Conservation (phyloP, 2,329 filamentous ascomycete species). For the Nemania sp. region DNA sequence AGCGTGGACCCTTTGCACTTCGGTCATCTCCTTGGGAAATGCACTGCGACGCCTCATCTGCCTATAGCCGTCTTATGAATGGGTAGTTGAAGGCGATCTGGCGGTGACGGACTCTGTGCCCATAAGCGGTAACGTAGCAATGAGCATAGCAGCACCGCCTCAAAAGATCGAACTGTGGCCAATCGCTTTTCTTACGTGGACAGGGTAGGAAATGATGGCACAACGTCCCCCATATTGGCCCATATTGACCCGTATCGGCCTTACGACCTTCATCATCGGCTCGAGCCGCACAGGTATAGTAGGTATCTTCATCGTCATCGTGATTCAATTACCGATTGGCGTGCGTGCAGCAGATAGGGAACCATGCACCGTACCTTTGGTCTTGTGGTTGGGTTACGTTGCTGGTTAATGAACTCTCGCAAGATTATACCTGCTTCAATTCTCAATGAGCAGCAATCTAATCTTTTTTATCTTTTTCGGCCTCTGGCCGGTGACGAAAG, state of each 20-base stretch:
- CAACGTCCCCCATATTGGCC: conserved; percentile 21
- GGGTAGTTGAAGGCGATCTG: conserved; percentile 41
- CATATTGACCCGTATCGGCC: conserved; percentile 25
- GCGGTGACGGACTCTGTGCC: conserved; percentile 40
- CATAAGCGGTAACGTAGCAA: conserved; percentile 41
- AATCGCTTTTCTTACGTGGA: conserved; percentile 24
- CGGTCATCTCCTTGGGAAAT: conserved; percentile 40
- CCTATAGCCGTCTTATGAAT: conserved; percentile 27
- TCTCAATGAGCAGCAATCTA: not conserved
- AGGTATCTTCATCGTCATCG: conserved; percentile 12
- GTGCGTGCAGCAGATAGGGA: not conserved
- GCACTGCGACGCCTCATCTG: conserved; percentile 30
- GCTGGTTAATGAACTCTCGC: not conserved
- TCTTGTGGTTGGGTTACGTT: conserved; percentile 1
- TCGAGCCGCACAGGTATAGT: conserved; percentile 18
- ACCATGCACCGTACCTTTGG: conserved; percentile 5
- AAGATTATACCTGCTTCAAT: conserved; percentile 5
- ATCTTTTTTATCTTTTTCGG: not conserved
- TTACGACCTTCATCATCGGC: conserved; percentile 16
- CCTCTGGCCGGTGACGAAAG: not conserved
- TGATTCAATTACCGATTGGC: conserved; percentile 22
- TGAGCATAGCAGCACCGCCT: conserved; percentile 36
- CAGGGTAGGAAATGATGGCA: conserved; percentile 20
- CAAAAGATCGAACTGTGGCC: conserved; percentile 31
- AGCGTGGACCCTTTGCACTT: conserved; percentile 32